Evolutionary conservation across 2,329 filamentous ascomycete species (phyloP).

Genomic region (Colletotrichum somersetense): DNA sequence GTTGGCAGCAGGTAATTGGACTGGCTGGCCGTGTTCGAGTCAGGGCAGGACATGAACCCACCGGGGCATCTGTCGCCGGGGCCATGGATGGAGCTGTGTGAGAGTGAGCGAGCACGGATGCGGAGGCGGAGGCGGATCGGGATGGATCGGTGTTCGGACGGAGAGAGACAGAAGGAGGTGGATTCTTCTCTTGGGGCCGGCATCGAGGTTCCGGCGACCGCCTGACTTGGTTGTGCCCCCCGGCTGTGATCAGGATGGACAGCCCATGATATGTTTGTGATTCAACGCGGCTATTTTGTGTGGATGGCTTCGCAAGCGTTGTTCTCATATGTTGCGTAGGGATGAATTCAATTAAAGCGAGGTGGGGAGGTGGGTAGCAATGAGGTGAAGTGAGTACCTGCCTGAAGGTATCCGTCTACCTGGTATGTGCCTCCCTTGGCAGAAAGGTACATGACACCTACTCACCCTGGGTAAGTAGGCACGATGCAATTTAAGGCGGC

Average conservation of each 20-base stretch:
- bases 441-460: too few species aligned
- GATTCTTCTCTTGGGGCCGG: not conserved
- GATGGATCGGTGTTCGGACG: not conserved
- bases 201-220: not conserved
- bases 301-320: not conserved
- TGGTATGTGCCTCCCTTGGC: too few species aligned
- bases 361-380: too few species aligned
- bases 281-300: not conserved
- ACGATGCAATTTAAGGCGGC: not conserved
- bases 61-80: not conserved
- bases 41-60: not conserved
- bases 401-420: too few species aligned
- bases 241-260: not conserved
- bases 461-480: too few species aligned
- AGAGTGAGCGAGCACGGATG: not conserved
- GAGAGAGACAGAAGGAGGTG: not conserved
- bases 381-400: too few species aligned
- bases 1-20: not conserved
- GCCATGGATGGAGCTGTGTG: not conserved
- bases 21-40: not conserved
- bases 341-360: too few species aligned
- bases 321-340: too few species aligned
- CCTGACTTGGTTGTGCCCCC: not conserved
- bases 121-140: not conserved
- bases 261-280: not conserved